Base-by-base conservation (phyloP, 345 rosid species). In the Durio zibethinus region DNA sequence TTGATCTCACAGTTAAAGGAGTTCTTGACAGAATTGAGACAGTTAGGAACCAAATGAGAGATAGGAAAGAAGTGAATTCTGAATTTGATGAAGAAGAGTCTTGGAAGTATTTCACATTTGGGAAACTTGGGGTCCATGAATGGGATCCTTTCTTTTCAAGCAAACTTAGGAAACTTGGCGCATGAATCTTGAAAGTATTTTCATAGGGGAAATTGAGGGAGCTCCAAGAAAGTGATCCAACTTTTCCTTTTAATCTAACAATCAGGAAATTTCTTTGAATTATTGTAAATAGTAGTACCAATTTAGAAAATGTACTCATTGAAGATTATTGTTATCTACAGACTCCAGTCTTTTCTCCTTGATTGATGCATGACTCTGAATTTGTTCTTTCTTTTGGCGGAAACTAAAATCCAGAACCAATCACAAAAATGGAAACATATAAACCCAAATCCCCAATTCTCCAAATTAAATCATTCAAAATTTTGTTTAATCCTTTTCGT, bases 91-190 rank as follows among this genome's bases (percentile, higher is more conserved):
- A 90, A 79, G 83, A 82, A 72, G 79, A 47, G 53, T 85, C 87
- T 4, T 92, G 97, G 97, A 90, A 92, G 83, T 86, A 85, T 74
- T 85, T 74, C 42, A 68, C 83, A 76, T 85, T 83, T 79, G 94
- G 91, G 52, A 82, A 78, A 6, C 75, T 84, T 8, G 83, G 78
- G 42, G 66, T 77, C 75, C 88, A 88, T 85, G 91, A 87, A 75
- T 92, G 97, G 92, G 97, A 87, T 86, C 70, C 76, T 78, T 85
- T 87, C 66, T 90, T 88, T n/a, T 87, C 72, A 42, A 84, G 82
- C 63, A 76, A 63, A 76, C 42, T 27, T 47, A 43, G 74, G 40
- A 48, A 48, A 29, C 59, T 4, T 48, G 74, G 42, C 42, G 20
- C 64, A 60, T 40, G 88, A 84, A 65, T 78, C 76, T 6, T 82